These are phyloP conservation scores for Pyrus hybrid DNA, from an alignment of 331 rosid genomes.

Conservation along the genomic window DNA sequence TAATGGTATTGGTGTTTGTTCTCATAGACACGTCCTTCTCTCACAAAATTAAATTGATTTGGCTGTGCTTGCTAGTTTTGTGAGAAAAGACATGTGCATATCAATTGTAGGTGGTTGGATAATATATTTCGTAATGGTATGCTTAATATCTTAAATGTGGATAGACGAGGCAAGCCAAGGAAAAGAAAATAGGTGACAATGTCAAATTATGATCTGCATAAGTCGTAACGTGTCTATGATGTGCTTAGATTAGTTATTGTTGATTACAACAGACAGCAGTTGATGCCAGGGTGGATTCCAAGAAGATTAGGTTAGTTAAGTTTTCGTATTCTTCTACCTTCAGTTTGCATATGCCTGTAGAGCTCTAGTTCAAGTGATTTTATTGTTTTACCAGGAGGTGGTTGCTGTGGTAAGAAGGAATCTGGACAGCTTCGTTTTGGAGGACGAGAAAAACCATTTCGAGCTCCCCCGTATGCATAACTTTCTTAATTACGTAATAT, in stretches of 20 bases:
- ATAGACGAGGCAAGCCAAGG: background rate
- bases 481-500: background rate
- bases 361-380: no score
- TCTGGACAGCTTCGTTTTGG: no score
- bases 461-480: no score
- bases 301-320: no score
- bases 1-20: background rate
- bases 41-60: background rate
- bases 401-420: no score
- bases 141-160: no score
- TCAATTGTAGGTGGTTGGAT: background rate
- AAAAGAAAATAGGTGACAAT: background rate
- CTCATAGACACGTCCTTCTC: background rate
- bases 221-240: background rate
- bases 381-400: no score
- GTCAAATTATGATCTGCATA: background rate
- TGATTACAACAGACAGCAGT: constrained; percentile 75
- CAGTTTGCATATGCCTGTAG: background rate
- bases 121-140: background rate
- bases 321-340: background rate
- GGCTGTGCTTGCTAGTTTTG: background rate
- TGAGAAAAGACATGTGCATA: background rate
- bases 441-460: no score
- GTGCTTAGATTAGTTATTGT: constrained; percentile 37
- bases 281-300: constrained; percentile 55